Evolutionary conservation across 164 flowering plant genomes (phyloP).

Genomic region (Vitis riparia): DNA sequence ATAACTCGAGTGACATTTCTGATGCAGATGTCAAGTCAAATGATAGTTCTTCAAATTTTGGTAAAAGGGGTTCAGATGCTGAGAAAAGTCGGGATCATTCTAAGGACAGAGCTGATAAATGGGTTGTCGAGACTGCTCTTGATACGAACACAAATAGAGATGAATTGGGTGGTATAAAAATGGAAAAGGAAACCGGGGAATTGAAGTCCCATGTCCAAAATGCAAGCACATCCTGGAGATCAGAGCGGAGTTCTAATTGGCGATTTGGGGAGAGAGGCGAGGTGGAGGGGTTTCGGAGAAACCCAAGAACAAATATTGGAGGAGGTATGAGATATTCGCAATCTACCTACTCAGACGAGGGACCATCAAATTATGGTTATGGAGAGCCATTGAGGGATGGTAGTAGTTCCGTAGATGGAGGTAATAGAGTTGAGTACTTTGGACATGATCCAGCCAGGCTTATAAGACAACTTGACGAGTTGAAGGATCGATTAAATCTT

Average conservation of each 20-base stretch:
- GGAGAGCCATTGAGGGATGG: slow-evolving; percentile 22
- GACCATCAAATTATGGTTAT: slow-evolving; percentile 32
- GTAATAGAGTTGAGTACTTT: slow-evolving; percentile 35
- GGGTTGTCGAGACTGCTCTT: slow-evolving; percentile 16
- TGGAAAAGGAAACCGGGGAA: slow-evolving; percentile 12
- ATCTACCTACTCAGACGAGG: slow-evolving; percentile 26
- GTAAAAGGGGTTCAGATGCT: slow-evolving; percentile 13
- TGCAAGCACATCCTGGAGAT: not conserved
- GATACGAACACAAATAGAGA: slow-evolving; percentile 7
- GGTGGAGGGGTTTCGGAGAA: slow-evolving; percentile 17
- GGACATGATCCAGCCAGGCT: slow-evolving; percentile 74
- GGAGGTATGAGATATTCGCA: slow-evolving; percentile 23
- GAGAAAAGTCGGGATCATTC: slow-evolving; percentile 6
- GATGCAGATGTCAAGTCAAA: slow-evolving; percentile 24
- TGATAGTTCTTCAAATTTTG: slow-evolving; percentile 21
- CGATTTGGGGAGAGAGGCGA: slow-evolving; percentile 9
- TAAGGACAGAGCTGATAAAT: slow-evolving; percentile 10
- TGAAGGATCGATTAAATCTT: slow-evolving; percentile 58
- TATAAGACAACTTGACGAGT: slow-evolving; percentile 68
- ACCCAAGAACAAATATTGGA: slow-evolving; percentile 14
- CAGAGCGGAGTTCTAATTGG: slow-evolving; percentile 11
- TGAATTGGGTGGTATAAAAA: slow-evolving; percentile 6
- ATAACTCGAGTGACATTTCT: slow-evolving; percentile 24
- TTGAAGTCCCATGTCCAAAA: slow-evolving; percentile 1
- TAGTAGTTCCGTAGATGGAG: slow-evolving; percentile 19